Evolutionary conservation across 768 basidiomycete genomes (phyloP), one percentile per base, ranked within the genome.

Genomic region (Cubamyces lactineus): DNA sequence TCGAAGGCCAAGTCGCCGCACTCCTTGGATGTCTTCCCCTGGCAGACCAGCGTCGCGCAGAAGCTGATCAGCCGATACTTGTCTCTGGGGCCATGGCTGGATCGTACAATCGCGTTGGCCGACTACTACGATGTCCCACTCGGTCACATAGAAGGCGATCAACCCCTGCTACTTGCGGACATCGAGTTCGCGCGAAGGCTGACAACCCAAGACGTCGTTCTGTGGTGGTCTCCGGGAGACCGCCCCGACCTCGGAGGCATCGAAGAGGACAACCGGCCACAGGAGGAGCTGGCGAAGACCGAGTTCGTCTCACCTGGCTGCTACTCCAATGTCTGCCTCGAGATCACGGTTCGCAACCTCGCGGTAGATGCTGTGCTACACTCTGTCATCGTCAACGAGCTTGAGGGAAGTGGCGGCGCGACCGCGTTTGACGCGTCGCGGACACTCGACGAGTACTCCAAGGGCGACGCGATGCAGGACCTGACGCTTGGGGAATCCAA

Each of bases 201-300:
- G 55, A 78, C 89, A 30, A 86, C 88, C 49, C 93, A 98, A 64
- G 97, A 98, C 69, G 86, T 92, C 70, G 80, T 98, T 3, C 79
- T 99, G 3, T 99, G 97, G 97, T 99, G 97, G 97, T 96, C 97
- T 9, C 83, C 89, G 2, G 85, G 88, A 3, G 86, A 92, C 30
- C 84, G 84, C 19, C 96, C 97, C 3, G 97, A 99, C 75, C 81
- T 98, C 0, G 97, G 97, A 38, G 97, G 97, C 3, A 83, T 89
- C 52, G 95, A 99, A 72, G 86, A 93, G 49, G 96, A 98, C 73
- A 83, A 82, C 55, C 82, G 88, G 48, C 84, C 86, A 0, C 76
- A 82, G 1, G 91, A 93, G 61, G 94, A 96, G 46, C 77, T 93
- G 24, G 86, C 87, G 13, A 88, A 86, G 61, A 92, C 94, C 0